Evolutionary conservation across 2,329 filamentous ascomycete species (phyloP).

Genomic region (Massarina eburnea): DNA sequence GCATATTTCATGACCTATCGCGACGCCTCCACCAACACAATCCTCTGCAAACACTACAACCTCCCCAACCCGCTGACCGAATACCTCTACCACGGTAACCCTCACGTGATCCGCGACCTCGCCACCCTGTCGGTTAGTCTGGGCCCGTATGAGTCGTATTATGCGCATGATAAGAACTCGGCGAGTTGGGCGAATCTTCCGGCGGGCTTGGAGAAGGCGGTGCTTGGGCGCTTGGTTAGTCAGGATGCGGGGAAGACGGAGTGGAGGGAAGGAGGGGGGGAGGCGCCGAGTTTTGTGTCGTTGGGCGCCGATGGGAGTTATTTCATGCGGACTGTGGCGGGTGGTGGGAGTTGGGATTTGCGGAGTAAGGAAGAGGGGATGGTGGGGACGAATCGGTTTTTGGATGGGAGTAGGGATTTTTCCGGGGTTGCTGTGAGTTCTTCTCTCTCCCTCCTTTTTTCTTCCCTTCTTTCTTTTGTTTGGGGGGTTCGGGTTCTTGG

Average conservation of each 20-base stretch:
- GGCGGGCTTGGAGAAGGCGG: conserved; percentile 27
- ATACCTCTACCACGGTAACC: conserved; percentile 31
- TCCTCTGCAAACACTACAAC: conserved; percentile 30
- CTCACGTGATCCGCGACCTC: conserved; percentile 28
- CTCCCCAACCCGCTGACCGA: conserved; percentile 33
- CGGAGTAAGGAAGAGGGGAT: conserved; percentile 28
- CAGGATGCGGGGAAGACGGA: conserved; percentile 27
- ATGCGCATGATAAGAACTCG: conserved; percentile 28
- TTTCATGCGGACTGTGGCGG: conserved; percentile 35
- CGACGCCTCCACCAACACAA: conserved; percentile 20
- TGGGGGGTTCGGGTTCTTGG: too few species aligned
- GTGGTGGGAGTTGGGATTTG: conserved; percentile 36
- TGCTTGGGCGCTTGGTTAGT: conserved; percentile 21
- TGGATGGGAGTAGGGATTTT: conserved; percentile 26
- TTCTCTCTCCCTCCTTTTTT: neutral
- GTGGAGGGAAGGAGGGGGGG: conserved; percentile 28
- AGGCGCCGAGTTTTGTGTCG: conserved; percentile 33
- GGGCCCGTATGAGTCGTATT: conserved; percentile 33
- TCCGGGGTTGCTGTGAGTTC: conserved; percentile 25
- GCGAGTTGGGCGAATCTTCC: conserved; percentile 34
- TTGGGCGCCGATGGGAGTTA: conserved; percentile 33
- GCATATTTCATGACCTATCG: conserved; percentile 33
- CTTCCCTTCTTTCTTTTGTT: neutral
- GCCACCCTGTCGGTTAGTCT: conserved; percentile 28
- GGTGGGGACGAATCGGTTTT: conserved; percentile 28